Evolutionary conservation across 805 yeast species (phyloP), one percentile per base, ranked within the genome.

Genomic region (Cephaloascus albidus): DNA sequence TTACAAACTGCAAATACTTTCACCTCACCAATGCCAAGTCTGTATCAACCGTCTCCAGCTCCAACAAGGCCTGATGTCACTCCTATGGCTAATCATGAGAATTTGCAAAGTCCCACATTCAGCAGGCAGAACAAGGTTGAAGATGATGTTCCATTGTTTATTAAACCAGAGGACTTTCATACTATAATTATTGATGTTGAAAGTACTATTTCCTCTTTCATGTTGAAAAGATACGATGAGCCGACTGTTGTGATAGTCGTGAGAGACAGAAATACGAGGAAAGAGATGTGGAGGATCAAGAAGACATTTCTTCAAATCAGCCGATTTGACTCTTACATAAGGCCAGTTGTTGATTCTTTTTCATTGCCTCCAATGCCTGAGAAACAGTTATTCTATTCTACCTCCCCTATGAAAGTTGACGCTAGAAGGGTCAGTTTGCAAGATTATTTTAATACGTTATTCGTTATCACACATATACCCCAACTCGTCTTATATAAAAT

Each of bases 241-340:
- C 79, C 83, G 15, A 60, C 60, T 20, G 68, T 84, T 18, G 66
- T 83, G 1, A 68, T 89, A 39, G 70, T 81, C 15, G 76, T 84
- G 3, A 61, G 71, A 36, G 90, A 84, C 47, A 70, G 78, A 27
- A 76, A 69, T 18, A 60, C 79, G 2, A 63, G 67, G 32, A 78
- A 78, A 43, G 86, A 80, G 48, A 72, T 85, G 65, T 89, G 95
- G 82, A 70, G 78, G 47, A 76, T 86, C 39, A 65, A 77, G 33
- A 87, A 87, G 51, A 57, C 77, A 2, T 72, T 78, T 42, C 61
- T 73, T 1, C 81, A 80, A 48, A 60, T 90, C n/a, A 45, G 64
- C 4, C 65, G 69, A 8, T 67, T 89, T 44, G 94, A 87, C 56
- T 57, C 61, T 18, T 74, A 70, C 32, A 61, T 86, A 10, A 66